Base-by-base conservation (phyloP, 371 early-diverging fungal genomes). In the Coemansia sp. region DNA sequence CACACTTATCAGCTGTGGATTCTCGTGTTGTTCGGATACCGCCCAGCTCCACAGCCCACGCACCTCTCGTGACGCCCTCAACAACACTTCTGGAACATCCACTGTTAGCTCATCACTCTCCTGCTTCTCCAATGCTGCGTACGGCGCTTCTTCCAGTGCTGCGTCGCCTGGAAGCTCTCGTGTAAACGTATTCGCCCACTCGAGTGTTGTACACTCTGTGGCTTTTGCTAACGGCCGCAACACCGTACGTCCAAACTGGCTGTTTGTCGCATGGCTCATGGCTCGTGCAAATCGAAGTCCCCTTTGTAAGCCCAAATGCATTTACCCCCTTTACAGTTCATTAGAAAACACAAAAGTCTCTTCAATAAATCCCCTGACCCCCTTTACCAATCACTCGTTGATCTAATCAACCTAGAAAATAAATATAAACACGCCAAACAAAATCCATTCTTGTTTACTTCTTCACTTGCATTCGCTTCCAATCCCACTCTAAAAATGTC, bases 11-110 rank as follows among this genome's bases (percentile, higher is more conserved):
- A 76, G 65, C 21, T 48, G 61, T 7, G 72, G 59, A 11, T 31
- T 39, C 11, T 59, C 53, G 0, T 68, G 65, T 1, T 22, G 7
- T 3, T 61, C 48, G 3, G 76, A 62, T 22, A 64, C 59, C 2
- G 71, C 68, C 67, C 61, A 64, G 72, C 76, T 76, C 72, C 72
- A 76, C 47, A 73, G 52, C 5, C 69, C 73, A 2, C 45, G 39
- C 48, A 73, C 69, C 1, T 26, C n/a, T 18, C 73, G 69, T 13
- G 73, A 63, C 1, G 48, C 39, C 16, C 69, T 52, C 31, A 69
- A 51, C 11, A 5, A 11, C 11, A 58, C 29, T 42, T 57, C 58
- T 4, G 50, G 26, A 2, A 54, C n/a, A 1, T 59, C 55, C 42
- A 54, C 47, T 0, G 0, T 52, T 18, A 53, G 56, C 14, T 50